Percentiles rank a stretch among this genome's conserved stretches.
Conservation (phyloP, 2,329 filamentous ascomycete genomes). For the Rhinocladiella mackenziei region DNA sequence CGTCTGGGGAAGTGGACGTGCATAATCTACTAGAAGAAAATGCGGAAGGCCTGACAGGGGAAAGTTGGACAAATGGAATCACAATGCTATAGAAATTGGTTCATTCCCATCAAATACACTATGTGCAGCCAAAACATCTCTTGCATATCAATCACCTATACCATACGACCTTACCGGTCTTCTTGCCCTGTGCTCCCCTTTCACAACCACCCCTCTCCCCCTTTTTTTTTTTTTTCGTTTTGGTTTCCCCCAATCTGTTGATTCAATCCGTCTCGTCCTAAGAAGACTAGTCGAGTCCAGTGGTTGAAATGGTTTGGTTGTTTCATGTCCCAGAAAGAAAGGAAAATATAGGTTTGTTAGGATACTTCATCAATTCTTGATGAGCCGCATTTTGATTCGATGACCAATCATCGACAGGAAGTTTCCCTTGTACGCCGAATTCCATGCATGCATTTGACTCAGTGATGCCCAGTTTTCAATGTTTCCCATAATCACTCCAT, state of each 20-base stretch:
- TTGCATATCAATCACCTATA: constrained; percentile 12
- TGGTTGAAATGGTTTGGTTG: background rate
- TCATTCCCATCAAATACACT: constrained; percentile 13
- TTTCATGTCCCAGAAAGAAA: constrained; percentile 2
- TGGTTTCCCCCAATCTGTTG: no score
- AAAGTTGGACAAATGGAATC: background rate
- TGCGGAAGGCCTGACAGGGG: background rate
- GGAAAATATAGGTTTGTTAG: constrained; percentile 10
- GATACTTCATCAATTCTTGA: constrained; percentile 1
- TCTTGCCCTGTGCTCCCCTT: background rate
- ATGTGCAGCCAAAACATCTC: constrained; percentile 17
- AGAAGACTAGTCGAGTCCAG: background rate
- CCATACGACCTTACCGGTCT: background rate
- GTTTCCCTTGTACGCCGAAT: constrained; percentile 18
- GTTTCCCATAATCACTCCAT: constrained; percentile 11
- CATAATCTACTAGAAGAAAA: background rate
- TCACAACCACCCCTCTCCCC: background rate
- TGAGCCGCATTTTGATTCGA: constrained; percentile 2
- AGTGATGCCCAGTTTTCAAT: constrained; percentile 17
- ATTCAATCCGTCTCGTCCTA: background rate
- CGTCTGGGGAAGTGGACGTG: constrained; percentile 1
- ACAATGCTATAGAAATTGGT: constrained; percentile 8
- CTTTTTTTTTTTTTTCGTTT: no score
- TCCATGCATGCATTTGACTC: constrained; percentile 16
- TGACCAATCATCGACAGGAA: constrained; percentile 9